Evolutionary conservation across 2,329 filamentous ascomycete genomes (phyloP), one percentile per base, ranked within the genome.

Genomic region (Aspergillus sp.): DNA sequence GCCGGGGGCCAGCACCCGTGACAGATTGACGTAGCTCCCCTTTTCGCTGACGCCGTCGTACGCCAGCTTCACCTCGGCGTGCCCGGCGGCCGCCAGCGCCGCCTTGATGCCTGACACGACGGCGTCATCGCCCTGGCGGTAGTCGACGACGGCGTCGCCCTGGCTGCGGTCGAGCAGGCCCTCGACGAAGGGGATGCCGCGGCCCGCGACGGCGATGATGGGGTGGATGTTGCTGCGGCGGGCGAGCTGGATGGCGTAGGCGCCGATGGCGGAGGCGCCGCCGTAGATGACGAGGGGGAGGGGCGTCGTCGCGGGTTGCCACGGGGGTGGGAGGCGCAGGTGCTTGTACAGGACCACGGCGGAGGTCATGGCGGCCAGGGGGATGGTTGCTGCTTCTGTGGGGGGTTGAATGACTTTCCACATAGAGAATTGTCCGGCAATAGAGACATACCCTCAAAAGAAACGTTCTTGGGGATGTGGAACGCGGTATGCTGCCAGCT

Each of bases 61-160:
- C 0, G 81, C 83, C 5, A 57, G 58, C 54, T 76, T 75, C 11
- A 70, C 59, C 2, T 73, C 74, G 5, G 61, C 54, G 2, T n/a
- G 14, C 13, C 34, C 34, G 4, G 5, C n/a, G 5, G 20, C 43
- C 14, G 21, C 25, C 43, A 45, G 23, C 1, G 58, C 60, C 1
- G 61, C 58, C 5, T 66, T 68, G 44, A 74, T 65, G 21, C 78
- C 68, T 2, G 76, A 76, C 11, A 83, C 71, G 10, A 85, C 71
- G 2, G 76, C 74, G 0, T 80, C 79, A 53, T 81, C 75, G 9
- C 83, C 83, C 0, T 73, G 64, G 19, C 84, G 80, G 66, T 87
- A 86, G 70, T 87, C 83, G 52, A 87, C 64, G 21, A 87, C 69
- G 1, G 72, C 68, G 61, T 87, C 83, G 38, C 83, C 83, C 61